Evolutionary conservation across 768 basidiomycete species (phyloP).

Genomic region (Lactarius tabidus): DNA sequence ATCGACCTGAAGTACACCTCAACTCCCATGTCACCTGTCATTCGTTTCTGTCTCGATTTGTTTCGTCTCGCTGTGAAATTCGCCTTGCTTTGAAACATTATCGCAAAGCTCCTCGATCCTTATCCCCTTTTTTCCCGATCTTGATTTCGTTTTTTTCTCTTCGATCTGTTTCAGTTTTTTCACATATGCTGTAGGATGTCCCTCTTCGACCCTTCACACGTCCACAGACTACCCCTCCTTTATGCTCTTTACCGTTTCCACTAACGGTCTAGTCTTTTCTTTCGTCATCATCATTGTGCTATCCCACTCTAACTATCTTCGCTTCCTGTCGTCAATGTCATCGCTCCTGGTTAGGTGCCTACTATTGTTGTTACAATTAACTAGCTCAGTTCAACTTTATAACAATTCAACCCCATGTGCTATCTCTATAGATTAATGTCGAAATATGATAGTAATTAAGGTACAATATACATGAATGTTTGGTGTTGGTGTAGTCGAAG

Average conservation of each 20-base stretch:
- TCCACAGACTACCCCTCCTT: constrained; percentile 17
- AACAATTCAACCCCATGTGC: constrained; percentile 7
- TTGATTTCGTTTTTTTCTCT: background rate
- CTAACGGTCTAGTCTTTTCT: constrained; percentile 1
- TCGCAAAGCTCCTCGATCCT: constrained; percentile 22
- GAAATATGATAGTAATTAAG: constrained; percentile 8
- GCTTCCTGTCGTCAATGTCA: constrained; percentile 23
- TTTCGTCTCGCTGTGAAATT: constrained; percentile 24
- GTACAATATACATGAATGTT: background rate
- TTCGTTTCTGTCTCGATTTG: constrained; percentile 16
- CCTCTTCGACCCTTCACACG: background rate
- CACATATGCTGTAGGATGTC: background rate
- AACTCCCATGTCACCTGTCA: constrained; percentile 10
- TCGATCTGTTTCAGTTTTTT: constrained; percentile 13
- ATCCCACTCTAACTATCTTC: constrained; percentile 23
- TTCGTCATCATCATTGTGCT: constrained; percentile 17
- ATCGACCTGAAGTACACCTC: constrained; percentile 5
- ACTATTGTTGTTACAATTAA: constrained; percentile 22
- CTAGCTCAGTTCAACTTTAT: constrained; percentile 15
- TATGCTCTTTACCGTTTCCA: constrained; percentile 1
- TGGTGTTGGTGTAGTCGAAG: background rate
- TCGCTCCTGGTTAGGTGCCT: constrained; percentile 13
- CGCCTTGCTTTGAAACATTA: constrained; percentile 24
- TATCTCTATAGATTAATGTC: constrained; percentile 12
- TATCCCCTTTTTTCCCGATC: constrained; percentile 1